Percentiles rank a stretch among this genome's conserved stretches.
Evolutionary conservation across 2,329 filamentous ascomycete species (phyloP).

Genomic region (Trichoderma hamatum): DNA sequence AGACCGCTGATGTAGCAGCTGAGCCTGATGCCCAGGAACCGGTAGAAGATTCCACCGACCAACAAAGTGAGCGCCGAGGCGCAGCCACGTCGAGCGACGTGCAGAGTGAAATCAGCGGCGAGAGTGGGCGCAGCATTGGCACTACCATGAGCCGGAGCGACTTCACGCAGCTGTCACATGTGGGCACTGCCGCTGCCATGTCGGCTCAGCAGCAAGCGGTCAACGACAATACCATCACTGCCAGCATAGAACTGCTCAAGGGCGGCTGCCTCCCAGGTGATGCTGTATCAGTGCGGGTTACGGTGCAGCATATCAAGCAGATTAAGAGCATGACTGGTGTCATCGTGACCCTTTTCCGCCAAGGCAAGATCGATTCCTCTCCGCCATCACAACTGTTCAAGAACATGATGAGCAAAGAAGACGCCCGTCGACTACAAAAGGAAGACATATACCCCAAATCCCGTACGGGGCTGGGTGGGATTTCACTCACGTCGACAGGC

Average conservation of each 20-base stretch:
- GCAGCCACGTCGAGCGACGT: conserved; percentile 56
- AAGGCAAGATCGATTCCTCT: conserved; percentile 83
- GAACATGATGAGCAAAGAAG: conserved; percentile 59
- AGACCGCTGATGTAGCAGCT: conserved; percentile 43
- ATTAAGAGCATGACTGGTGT: conserved; percentile 91
- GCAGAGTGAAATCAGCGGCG: conserved; percentile 70
- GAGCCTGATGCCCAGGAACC: conserved; percentile 47
- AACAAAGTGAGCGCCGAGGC: conserved; percentile 36
- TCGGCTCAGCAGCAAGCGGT: conserved; percentile 48
- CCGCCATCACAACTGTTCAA: conserved; percentile 57
- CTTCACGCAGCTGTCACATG: conserved; percentile 43
- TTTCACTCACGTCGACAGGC: conserved; percentile 83
- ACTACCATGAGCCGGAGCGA: conserved; percentile 61
- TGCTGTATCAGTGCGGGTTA: conserved; percentile 75
- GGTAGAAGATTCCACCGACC: conserved; percentile 29
- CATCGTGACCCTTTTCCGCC: conserved; percentile 88
- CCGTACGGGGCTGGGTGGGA: conserved; percentile 79
- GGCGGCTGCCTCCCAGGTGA: conserved; percentile 88
- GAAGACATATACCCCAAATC: conserved; percentile 88
- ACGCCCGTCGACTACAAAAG: conserved; percentile 70
- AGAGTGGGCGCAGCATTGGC: conserved; percentile 69
- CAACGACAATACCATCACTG: conserved; percentile 80
- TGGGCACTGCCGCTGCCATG: conserved; percentile 35
- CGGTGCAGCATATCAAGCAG: conserved; percentile 83
- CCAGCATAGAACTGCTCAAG: conserved; percentile 79